Base-by-base conservation (phyloP, 2,329 filamentous ascomycete species). In the Sporothrix euskadiensis region DNA sequence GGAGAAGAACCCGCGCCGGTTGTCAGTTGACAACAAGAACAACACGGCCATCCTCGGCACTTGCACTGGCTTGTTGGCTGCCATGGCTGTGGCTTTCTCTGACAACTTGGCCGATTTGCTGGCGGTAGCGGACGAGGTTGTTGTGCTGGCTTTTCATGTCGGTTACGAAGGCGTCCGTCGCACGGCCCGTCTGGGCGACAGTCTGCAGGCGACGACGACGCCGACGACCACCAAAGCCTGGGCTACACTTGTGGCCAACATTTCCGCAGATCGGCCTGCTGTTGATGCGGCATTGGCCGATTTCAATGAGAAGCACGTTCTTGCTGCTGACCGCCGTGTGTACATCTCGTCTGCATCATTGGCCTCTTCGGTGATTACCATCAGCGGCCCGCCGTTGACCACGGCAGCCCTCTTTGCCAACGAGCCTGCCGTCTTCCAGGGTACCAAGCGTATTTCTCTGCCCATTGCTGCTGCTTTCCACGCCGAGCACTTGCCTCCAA, bases 21-120 rank as follows among this genome's bases (percentile, higher is more conserved):
- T 41, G 35, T 12, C 61, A 4, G 19, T 84, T 79, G 78, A 83
- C 78, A 80, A 88, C 81, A 87, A 84, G n/a, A 78, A 83, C 78
- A 80, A 88, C 81, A 87, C 84, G n/a, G 83, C 86, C 78, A 83
- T 90, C 26, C 84, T 91, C 32, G 90, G 90, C 73, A 85, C 92
- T 56, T 92, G 90, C 83, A 91, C 89, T 49, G 91, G 91, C 70
- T 84, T 91, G 32, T 87, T 92, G 77, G 90, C 90, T 16, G 90
- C 89, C 26, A 84, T 88, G 14, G 90, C 89, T 19, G 87, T 92
- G 73, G 87, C 90, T 14, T 89, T 87, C 30, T 86, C 90, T 39
- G 87, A 86, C 74, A 90, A 88, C 8, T 82, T 91, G 65, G 88
- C 87, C n/a, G 85, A 88, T 68, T 82, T 93, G 47, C 83, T 92